Evolutionary conservation across 176 grass and related monocot species (phyloP).

Genomic region (Lolium multiflorum): DNA sequence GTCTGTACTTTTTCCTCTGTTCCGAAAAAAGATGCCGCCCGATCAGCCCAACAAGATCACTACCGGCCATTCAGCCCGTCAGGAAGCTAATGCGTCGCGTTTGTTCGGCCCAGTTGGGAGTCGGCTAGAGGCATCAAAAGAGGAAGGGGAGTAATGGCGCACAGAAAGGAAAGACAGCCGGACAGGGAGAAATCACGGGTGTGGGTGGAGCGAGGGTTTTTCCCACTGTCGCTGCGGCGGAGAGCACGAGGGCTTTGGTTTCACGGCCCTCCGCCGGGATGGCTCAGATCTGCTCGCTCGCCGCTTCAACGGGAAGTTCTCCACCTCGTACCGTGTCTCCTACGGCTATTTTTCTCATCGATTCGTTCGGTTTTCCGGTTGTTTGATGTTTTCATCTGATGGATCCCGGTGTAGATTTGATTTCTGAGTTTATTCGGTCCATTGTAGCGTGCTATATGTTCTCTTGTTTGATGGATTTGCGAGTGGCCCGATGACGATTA

Average conservation of each 20-base stretch:
- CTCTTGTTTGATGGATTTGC: slow-evolving; percentile 15
- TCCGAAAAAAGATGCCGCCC: no score
- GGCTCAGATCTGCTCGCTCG: neutral
- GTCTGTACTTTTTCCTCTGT: no score
- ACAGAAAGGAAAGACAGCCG: neutral
- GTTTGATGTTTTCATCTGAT: neutral
- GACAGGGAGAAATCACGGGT: neutral
- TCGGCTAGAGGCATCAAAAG: no score
- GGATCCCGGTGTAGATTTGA: neutral
- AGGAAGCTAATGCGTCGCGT: no score
- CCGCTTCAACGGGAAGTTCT: neutral
- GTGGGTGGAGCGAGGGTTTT: slow-evolving; percentile 16
- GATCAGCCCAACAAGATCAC: no score
- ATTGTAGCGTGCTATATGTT: neutral
- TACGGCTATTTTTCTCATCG: neutral
- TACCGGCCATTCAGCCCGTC: no score
- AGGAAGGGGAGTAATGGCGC: neutral
- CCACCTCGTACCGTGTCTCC: neutral
- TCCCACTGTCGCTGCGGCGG: neutral
- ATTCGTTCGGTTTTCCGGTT: neutral
- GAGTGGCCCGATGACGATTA: slow-evolving; percentile 40
- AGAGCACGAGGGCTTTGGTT: neutral
- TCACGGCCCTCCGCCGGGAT: neutral
- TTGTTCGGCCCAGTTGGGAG: no score
- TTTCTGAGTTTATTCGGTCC: neutral